A percentile compares a stretch with the other conserved stretches of the same genome.
phyloP scores from a whole-genome alignment of 441 rosid genomes.

The Raphanus hybrid region DNA sequence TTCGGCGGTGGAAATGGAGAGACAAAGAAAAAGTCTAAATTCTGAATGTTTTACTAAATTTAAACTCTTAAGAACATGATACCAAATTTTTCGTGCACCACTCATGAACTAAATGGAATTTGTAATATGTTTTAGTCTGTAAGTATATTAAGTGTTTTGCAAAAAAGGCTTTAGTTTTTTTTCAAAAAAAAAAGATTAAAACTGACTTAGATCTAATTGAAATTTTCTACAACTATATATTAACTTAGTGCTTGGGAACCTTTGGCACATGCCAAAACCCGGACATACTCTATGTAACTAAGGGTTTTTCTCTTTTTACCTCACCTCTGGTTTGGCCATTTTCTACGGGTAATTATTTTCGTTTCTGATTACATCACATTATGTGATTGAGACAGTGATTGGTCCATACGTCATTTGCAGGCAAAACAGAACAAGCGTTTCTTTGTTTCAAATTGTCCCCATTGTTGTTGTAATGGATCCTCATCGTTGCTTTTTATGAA shows the following conservation, averaged over 20 bases:
- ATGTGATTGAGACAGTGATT: background rate
- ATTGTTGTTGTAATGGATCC: conserved; percentile 3
- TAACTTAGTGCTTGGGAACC: background rate
- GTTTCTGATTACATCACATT: background rate
- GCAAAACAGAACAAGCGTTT: background rate
- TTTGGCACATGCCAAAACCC: background rate
- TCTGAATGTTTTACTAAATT: background rate
- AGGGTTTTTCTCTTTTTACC: too few relatives aligned
- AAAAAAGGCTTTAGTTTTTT: background rate
- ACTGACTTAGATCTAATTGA: background rate
- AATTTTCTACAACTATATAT: background rate
- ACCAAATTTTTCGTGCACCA: background rate
- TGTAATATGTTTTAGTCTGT: background rate
- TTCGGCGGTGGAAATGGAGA: background rate
- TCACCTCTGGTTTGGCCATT: background rate
- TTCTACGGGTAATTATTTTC: background rate
- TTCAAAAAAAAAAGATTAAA: too few relatives aligned
- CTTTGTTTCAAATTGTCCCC: background rate
- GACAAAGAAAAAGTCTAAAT: conserved; percentile 1
- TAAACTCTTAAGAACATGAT: background rate
- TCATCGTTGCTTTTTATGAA: background rate
- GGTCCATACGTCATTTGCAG: background rate
- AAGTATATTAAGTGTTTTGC: background rate
- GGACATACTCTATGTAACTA: background rate
- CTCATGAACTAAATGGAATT: background rate